A percentile compares a stretch with the other conserved stretches of the same genome.
These are phyloP conservation scores for Coemansia aciculifera DNA, from an alignment of 192 early-diverging fungal genomes.

Conservation along the genomic window DNA sequence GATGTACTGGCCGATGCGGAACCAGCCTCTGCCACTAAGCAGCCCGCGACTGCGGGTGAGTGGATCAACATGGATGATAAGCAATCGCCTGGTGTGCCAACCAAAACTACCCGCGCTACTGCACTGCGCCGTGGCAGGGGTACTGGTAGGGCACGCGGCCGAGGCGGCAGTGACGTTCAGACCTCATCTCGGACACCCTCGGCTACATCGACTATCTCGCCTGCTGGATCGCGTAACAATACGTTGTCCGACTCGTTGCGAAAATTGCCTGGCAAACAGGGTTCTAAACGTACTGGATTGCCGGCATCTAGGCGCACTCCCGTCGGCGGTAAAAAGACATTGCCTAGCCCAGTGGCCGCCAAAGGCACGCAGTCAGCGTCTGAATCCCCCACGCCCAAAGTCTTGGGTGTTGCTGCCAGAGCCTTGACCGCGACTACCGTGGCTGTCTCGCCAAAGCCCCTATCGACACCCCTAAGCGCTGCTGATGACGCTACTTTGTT, in stretches of 20 bases:
- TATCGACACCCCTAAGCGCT: not conserved
- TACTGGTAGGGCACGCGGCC: not conserved
- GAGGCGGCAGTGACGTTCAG: not conserved
- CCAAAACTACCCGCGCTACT: not conserved
- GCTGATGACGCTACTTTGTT: not conserved
- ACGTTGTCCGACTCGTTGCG: constrained; percentile 36
- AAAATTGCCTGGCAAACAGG: constrained; percentile 32
- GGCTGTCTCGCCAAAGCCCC: not conserved
- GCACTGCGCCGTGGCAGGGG: not conserved
- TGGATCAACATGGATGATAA: constrained; percentile 29
- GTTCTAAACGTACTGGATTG: constrained; percentile 26
- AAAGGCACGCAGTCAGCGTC: constrained; percentile 6
- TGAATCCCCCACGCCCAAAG: not conserved
- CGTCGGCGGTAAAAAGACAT: not conserved
- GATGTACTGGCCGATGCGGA: not conserved
- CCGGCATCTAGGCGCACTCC: constrained; percentile 19
- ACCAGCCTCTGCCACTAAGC: not conserved
- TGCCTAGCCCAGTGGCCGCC: not conserved
- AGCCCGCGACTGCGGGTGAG: not conserved
- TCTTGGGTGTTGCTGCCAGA: not conserved
- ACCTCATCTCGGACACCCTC: not conserved
- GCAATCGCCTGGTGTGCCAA: not conserved
- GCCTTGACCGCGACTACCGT: not conserved
- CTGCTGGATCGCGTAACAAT: constrained; percentile 8
- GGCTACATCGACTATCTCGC: constrained; percentile 4